A percentile compares a stretch with the other conserved stretches of the same genome.
Conservation (phyloP, 2,329 filamentous ascomycete species). For the Monilinia polystroma region DNA sequence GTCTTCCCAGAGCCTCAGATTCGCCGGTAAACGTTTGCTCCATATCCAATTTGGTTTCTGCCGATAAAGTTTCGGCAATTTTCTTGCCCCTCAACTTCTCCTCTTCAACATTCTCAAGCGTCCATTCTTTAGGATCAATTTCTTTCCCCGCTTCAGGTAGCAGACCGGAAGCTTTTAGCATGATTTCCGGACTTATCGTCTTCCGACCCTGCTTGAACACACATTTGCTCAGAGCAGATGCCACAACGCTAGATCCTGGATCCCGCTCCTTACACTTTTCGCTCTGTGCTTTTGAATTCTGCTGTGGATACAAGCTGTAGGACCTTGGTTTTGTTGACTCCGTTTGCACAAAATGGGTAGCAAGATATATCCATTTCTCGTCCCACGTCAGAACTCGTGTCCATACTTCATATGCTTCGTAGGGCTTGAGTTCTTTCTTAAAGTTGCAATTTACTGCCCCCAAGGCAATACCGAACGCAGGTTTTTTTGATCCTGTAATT, state of each 20-base stretch:
- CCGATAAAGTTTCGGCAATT: constrained; percentile 27
- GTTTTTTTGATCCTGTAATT: constrained; percentile 37
- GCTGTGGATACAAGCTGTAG: constrained; percentile 41
- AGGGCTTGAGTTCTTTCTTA: constrained; percentile 67
- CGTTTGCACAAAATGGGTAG: constrained; percentile 51
- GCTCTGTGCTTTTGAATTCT: constrained; percentile 27
- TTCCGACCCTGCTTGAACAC: constrained; percentile 61
- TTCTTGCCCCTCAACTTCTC: constrained; percentile 32
- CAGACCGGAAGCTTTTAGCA: constrained; percentile 58
- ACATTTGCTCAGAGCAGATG: constrained; percentile 56
- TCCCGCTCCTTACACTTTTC: constrained; percentile 14
- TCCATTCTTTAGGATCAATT: not conserved
- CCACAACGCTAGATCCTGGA: constrained; percentile 37
- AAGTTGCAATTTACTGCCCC: constrained; percentile 61
- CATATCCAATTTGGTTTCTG: constrained; percentile 31
- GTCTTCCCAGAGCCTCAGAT: constrained; percentile 41
- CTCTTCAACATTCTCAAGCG: constrained; percentile 5
- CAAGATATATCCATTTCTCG: constrained; percentile 72
- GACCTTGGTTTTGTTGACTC: constrained; percentile 41
- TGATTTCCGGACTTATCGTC: constrained; percentile 64
- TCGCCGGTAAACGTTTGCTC: constrained; percentile 34
- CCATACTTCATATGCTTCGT: constrained; percentile 71
- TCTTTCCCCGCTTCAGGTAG: constrained; percentile 46
- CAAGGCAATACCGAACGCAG: constrained; percentile 44
- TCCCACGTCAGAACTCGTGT: constrained; percentile 72